Conservation (phyloP, 805 yeast species). For the Metschnikowia hibisci region DNA sequence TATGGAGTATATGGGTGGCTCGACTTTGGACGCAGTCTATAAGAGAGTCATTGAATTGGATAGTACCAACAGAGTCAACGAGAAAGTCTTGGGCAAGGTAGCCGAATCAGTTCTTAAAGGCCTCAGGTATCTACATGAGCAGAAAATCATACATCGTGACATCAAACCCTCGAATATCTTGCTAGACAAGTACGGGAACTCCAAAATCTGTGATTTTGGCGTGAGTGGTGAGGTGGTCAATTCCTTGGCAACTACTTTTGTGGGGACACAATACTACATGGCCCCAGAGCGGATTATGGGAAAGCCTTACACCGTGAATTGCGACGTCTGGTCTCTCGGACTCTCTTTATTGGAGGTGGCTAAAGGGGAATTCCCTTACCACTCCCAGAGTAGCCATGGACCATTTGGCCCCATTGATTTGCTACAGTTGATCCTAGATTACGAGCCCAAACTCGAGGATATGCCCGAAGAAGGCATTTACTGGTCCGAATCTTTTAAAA, state of each 20-base stretch:
- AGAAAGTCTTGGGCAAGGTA: slow-evolving; percentile 85
- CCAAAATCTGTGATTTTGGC: slow-evolving; percentile 94
- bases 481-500: slow-evolving; percentile 83
- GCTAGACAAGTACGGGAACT: slow-evolving; percentile 70
- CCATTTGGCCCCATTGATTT: slow-evolving; percentile 74
- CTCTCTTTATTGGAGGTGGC: slow-evolving; percentile 91
- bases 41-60: slow-evolving; percentile 61
- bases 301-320: slow-evolving; percentile 89
- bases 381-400: slow-evolving; percentile 26
- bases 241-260: slow-evolving; percentile 91
- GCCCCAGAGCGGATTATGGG: slow-evolving; percentile 98
- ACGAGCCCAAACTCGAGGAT: slow-evolving; percentile 75
- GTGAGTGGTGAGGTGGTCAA: slow-evolving; percentile 96
- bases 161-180: slow-evolving; percentile 94
- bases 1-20: slow-evolving; percentile 97
- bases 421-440: slow-evolving; percentile 72
- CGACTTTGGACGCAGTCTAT: slow-evolving; percentile 87
- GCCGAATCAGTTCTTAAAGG: slow-evolving; percentile 86
- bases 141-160: slow-evolving; percentile 88
- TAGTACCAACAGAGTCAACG: slow-evolving; percentile 82
- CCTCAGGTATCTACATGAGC: slow-evolving; percentile 79
- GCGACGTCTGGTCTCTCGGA: slow-evolving; percentile 97
- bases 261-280: slow-evolving; percentile 97
- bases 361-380: slow-evolving; percentile 81
- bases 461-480: slow-evolving; percentile 67